Conservation (phyloP, 2,329 filamentous ascomycete species). For the Claviceps humidiphila region DNA sequence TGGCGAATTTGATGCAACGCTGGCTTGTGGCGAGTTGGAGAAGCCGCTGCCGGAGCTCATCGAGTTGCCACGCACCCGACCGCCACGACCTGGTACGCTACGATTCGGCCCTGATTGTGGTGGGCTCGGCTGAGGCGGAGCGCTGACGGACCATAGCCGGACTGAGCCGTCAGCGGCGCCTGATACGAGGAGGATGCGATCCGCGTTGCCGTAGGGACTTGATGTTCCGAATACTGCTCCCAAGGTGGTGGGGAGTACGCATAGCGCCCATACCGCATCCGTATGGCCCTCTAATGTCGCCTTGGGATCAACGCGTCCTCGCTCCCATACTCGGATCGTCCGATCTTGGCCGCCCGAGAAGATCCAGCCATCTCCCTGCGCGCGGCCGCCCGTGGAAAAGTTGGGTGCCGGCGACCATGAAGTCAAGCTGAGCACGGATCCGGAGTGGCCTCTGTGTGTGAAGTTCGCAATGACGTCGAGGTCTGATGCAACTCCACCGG, state of each 20-base stretch:
- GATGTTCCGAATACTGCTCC: constrained; percentile 68
- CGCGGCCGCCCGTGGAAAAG: constrained; percentile 78
- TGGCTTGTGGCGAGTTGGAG: constrained; percentile 80
- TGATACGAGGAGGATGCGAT: constrained; percentile 80
- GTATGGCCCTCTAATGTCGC: constrained; percentile 88
- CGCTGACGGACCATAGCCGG: constrained; percentile 87
- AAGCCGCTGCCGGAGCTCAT: constrained; percentile 92
- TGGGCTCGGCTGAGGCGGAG: constrained; percentile 73
- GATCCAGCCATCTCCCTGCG: constrained; percentile 90
- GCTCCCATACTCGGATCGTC: constrained; percentile 89
- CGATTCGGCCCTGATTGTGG: constrained; percentile 56
- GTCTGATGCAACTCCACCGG: constrained; percentile 51
- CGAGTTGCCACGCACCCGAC: constrained; percentile 76
- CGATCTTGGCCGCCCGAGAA: constrained; percentile 95
- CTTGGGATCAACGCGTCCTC: constrained; percentile 87
- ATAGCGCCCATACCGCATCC: constrained; percentile 91
- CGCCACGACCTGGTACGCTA: constrained; percentile 43
- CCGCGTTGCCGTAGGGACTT: constrained; percentile 63
- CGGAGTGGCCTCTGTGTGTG: constrained; percentile 87
- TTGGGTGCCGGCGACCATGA: constrained; percentile 79
- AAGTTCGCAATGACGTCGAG: constrained; percentile 89
- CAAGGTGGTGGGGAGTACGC: constrained; percentile 74
- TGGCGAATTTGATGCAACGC: constrained; percentile 67
- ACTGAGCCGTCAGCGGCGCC: constrained; percentile 85
- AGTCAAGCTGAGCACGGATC: constrained; percentile 73